Conservation (phyloP, 345 rosid species). For the Citropsis articulata region DNA sequence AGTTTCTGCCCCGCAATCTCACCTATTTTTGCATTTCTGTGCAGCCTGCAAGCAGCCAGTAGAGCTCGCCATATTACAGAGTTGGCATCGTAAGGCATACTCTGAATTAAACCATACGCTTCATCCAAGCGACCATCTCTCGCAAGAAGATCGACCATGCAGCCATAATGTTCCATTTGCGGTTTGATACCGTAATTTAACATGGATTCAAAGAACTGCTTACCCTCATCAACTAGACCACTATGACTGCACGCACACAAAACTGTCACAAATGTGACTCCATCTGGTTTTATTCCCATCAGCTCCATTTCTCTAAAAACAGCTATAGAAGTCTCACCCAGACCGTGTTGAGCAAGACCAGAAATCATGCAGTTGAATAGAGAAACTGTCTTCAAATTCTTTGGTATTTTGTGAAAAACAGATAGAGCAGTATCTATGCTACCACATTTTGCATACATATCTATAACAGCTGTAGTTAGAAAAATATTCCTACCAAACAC, state of each 20-base stretch:
- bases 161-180: constrained; percentile 51
- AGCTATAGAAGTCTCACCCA: constrained; percentile 32
- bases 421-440: constrained; percentile 38
- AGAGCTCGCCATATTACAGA: constrained; percentile 45
- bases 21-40: constrained; percentile 29
- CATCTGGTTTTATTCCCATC: constrained; percentile 37
- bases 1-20: constrained; percentile 27
- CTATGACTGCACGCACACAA: constrained; percentile 57
- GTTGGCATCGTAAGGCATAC: constrained; percentile 53
- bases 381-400: constrained; percentile 27
- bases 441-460: constrained; percentile 66
- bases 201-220: constrained; percentile 43
- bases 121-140: constrained; percentile 51
- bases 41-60: constrained; percentile 40
- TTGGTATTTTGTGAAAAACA: constrained; percentile 31
- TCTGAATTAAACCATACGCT: constrained; percentile 40
- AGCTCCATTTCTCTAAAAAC: constrained; percentile 48
- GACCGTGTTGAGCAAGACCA: constrained; percentile 59
- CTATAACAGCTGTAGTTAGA: constrained; percentile 46
- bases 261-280: constrained; percentile 52
- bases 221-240: constrained; percentile 49
- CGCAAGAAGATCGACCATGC: constrained; percentile 67
- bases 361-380: constrained; percentile 56
- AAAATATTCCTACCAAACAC: constrained; percentile 33
- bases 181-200: constrained; percentile 29